Conservation (phyloP, 2,329 filamentous ascomycete genomes). For the Dothideomycetes sp. region DNA sequence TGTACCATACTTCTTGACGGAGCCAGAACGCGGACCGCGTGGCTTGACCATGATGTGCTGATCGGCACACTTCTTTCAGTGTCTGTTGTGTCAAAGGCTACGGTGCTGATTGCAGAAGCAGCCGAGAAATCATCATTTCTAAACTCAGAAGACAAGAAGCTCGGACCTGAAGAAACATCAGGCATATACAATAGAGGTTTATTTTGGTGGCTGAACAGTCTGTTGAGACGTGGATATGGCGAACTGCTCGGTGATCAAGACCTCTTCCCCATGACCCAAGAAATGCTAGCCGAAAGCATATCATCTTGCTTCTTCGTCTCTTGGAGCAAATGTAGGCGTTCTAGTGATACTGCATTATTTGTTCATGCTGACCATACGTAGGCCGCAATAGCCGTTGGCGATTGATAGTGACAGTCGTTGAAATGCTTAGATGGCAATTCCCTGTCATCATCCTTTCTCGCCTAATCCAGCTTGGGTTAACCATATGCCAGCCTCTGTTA, state of each 20-base stretch:
- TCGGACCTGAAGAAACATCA: not conserved
- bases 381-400: not conserved
- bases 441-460: not conserved
- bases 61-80: not conserved
- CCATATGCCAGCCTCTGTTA: slow-evolving; percentile 1
- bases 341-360: too few species aligned
- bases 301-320: too few species aligned
- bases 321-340: too few species aligned
- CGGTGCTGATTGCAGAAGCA: not conserved
- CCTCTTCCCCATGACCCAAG: not conserved
- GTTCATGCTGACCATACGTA: not conserved
- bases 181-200: not conserved
- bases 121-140: not conserved
- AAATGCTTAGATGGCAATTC: too few species aligned
- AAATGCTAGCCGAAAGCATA: not conserved
- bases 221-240: not conserved
- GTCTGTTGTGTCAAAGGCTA: not conserved
- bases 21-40: not conserved
- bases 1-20: not conserved
- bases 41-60: not conserved
- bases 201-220: slow-evolving; percentile 4
- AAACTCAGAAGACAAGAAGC: not conserved
- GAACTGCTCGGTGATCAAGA: not conserved
- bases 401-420: not conserved
- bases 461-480: slow-evolving; percentile 1